phyloP scores from a whole-genome alignment of 163 green algal species.

The Volvox carteri region DNA sequence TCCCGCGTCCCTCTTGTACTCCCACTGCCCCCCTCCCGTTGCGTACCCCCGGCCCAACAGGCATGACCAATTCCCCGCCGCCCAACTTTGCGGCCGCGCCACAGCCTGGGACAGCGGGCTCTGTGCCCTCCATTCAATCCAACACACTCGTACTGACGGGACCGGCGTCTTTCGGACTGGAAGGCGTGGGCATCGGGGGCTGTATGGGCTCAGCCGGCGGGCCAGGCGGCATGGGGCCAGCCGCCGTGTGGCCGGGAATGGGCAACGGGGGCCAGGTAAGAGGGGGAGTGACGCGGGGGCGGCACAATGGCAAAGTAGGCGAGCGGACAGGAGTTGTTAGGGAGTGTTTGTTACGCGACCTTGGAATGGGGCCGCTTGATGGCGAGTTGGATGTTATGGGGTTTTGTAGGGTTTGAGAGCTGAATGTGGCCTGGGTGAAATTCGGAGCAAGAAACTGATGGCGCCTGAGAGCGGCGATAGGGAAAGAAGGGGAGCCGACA shows the following conservation, averaged over 20 bases:
- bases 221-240: neutral
- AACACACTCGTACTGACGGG: conserved; percentile 60
- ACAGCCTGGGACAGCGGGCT: neutral
- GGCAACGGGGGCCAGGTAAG: neutral
- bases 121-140: conserved; percentile 63
- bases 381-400: neutral
- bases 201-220: conserved; percentile 19
- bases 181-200: conserved; percentile 54
- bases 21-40: no score
- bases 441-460: no score
- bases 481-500: no score
- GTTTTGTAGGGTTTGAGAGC: neutral
- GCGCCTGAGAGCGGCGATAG: no score
- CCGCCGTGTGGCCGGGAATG: conserved; percentile 43
- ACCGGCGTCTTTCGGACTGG: conserved; percentile 58
- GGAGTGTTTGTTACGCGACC: neutral
- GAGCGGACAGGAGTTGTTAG: no score
- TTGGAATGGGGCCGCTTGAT: neutral
- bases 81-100: neutral
- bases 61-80: neutral
- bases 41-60: no score
- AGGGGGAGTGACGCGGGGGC: neutral
- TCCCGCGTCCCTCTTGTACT: neutral
- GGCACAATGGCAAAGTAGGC: no score
- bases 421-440: no score